phyloP scores from a whole-genome alignment of 345 rosid species.

The Dimocarpus longan region DNA sequence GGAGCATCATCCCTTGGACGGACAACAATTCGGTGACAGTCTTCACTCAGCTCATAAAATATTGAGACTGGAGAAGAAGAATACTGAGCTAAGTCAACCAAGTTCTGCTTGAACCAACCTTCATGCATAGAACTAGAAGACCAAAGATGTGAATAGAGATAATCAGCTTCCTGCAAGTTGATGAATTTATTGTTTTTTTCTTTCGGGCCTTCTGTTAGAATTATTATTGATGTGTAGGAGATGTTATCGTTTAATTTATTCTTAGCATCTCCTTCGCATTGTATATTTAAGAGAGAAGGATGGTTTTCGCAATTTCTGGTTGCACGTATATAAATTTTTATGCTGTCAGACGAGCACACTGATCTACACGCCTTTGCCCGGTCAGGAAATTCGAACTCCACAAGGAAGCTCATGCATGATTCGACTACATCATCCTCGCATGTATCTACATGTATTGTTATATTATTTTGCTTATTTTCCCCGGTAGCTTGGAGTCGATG shows the following conservation, averaged over 20 bases:
- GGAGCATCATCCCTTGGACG: constrained; percentile 83
- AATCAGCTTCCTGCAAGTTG: constrained; percentile 12
- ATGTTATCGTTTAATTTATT: background rate
- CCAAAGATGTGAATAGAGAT: constrained; percentile 4
- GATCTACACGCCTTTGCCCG: background rate
- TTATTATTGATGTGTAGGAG: background rate
- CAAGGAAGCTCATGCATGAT: too few relatives aligned
- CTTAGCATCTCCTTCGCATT: constrained; percentile 29
- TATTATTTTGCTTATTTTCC: too few relatives aligned
- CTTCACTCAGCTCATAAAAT: background rate
- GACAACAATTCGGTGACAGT: constrained; percentile 70
- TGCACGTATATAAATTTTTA: constrained; percentile 25
- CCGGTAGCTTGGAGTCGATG: too few relatives aligned
- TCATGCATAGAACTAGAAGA: background rate
- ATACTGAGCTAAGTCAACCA: background rate
- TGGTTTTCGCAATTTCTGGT: background rate
- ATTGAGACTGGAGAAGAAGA: background rate
- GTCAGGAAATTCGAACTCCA: too few relatives aligned
- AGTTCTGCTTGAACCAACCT: constrained; percentile 13
- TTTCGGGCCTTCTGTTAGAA: background rate
- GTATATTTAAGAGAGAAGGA: constrained; percentile 25
- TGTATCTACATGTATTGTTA: too few relatives aligned
- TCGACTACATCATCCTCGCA: background rate
- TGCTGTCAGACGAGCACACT: background rate
- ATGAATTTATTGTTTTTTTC: background rate